A percentile compares a stretch with the other conserved stretches of the same genome.
These are phyloP conservation scores for Lasiosphaeria hispida DNA, from an alignment of 495 filamentous ascomycete species.

Conservation along the genomic window DNA sequence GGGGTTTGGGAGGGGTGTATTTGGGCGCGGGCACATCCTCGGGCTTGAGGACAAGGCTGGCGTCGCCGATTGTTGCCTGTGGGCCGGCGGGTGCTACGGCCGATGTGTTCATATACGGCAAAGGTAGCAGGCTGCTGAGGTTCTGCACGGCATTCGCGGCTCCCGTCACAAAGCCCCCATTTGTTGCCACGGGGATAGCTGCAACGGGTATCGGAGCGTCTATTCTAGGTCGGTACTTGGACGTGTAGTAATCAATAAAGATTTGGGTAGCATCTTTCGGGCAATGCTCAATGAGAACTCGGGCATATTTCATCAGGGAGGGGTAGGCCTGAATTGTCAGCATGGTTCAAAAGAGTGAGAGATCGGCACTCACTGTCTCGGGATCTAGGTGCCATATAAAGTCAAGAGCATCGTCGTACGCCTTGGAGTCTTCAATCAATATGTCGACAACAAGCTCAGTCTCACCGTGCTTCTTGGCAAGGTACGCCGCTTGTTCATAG, in stretches of 20 bases:
- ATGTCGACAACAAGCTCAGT: slow-evolving; percentile 94
- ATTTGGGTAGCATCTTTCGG: slow-evolving; percentile 74
- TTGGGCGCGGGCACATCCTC: slow-evolving; percentile 32
- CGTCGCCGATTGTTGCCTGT: slow-evolving; percentile 38
- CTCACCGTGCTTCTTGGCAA: slow-evolving; percentile 91
- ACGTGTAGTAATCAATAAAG: slow-evolving; percentile 92
- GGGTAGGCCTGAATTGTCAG: slow-evolving; percentile 64
- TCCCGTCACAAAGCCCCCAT: slow-evolving; percentile 53
- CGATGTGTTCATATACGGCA: slow-evolving; percentile 77
- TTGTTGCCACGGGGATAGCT: slow-evolving; percentile 40
- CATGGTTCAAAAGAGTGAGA: neutral
- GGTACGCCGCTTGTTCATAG: slow-evolving; percentile 91
- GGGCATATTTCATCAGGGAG: slow-evolving; percentile 92
- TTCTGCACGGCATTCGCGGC: slow-evolving; percentile 75
- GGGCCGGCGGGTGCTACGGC: slow-evolving; percentile 41
- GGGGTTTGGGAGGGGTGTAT: slow-evolving; percentile 73
- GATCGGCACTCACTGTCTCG: slow-evolving; percentile 58
- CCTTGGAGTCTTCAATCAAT: slow-evolving; percentile 88
- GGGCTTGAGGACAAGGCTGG: slow-evolving; percentile 22
- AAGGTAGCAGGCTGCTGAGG: slow-evolving; percentile 74
- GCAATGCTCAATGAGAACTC: slow-evolving; percentile 83
- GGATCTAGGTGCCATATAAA: slow-evolving; percentile 89
- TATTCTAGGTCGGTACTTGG: slow-evolving; percentile 71
- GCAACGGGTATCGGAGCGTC: slow-evolving; percentile 54
- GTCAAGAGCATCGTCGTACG: slow-evolving; percentile 80